Conservation (phyloP, 2,329 filamentous ascomycete species). For the Claviceps spartinae region DNA sequence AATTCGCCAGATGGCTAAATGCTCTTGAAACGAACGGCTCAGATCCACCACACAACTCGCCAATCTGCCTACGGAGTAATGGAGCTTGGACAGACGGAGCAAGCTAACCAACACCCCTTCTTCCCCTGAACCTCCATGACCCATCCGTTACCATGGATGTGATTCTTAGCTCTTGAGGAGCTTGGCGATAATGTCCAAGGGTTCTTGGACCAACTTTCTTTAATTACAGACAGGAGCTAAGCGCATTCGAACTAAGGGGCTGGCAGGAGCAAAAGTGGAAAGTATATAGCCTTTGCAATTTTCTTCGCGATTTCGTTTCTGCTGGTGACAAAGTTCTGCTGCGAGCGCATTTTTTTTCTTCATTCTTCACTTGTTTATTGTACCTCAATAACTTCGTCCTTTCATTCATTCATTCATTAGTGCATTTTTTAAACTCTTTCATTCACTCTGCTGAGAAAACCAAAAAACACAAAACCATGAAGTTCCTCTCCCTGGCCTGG, state of each 20-base stretch:
- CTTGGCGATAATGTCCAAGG: too few species aligned
- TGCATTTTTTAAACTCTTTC: neutral
- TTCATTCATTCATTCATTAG: neutral
- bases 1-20: neutral
- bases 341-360: neutral
- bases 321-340: neutral
- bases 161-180: too few species aligned
- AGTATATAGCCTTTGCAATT: neutral
- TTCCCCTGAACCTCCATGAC: neutral
- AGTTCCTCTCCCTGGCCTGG: neutral
- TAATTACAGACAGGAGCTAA: too few species aligned
- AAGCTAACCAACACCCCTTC: neutral
- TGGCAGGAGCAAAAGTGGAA: too few species aligned
- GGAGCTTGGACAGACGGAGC: neutral
- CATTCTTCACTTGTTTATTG: neutral
- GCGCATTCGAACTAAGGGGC: too few species aligned
- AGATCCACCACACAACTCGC: neutral
- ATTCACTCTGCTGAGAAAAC: neutral
- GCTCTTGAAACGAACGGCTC: neutral
- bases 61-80: neutral
- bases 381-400: neutral
- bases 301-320: neutral
- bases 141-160: neutral
- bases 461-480: neutral
- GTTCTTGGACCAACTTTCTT: too few species aligned